These are phyloP conservation scores for Clonostachys chloroleuca DNA, from an alignment of 2,329 filamentous ascomycete genomes.

Conservation along the genomic window DNA sequence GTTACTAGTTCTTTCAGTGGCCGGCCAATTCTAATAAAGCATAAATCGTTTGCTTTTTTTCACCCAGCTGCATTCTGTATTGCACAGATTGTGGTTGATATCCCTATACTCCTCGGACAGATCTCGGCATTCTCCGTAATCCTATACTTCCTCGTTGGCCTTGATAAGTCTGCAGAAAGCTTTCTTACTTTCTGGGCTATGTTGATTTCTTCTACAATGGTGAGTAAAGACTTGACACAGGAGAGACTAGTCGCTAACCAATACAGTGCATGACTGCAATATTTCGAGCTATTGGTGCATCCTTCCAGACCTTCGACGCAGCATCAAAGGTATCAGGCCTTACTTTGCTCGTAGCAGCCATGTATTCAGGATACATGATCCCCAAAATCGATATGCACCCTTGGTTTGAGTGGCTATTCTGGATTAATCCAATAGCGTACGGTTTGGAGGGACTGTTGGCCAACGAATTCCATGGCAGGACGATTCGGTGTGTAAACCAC, in stretches of 20 bases:
- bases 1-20: constrained; percentile 19
- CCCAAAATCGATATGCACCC: constrained; percentile 54
- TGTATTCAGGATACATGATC: constrained; percentile 54
- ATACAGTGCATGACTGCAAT: constrained; percentile 59
- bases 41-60: constrained; percentile 23
- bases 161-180: too few relatives aligned
- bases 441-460: constrained; percentile 56
- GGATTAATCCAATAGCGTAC: constrained; percentile 61
- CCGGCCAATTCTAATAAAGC: constrained; percentile 20
- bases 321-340: constrained; percentile 49
- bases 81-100: constrained; percentile 28
- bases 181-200: too few relatives aligned
- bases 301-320: constrained; percentile 61
- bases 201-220: too few relatives aligned
- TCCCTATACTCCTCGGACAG: constrained; percentile 43
- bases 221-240: too few relatives aligned
- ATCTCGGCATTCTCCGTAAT: constrained; percentile 44
- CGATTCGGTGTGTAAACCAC: constrained; percentile 45
- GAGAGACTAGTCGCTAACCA: too few relatives aligned
- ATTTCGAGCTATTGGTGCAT: constrained; percentile 68
- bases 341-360: constrained; percentile 54
- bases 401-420: constrained; percentile 66
- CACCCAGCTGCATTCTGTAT: constrained; percentile 23
- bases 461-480: constrained; percentile 50
- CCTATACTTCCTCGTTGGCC: constrained; percentile 19